Conservation (phyloP, 2,329 filamentous ascomycete species). For the Hymenoscyphus fraxineus region DNA sequence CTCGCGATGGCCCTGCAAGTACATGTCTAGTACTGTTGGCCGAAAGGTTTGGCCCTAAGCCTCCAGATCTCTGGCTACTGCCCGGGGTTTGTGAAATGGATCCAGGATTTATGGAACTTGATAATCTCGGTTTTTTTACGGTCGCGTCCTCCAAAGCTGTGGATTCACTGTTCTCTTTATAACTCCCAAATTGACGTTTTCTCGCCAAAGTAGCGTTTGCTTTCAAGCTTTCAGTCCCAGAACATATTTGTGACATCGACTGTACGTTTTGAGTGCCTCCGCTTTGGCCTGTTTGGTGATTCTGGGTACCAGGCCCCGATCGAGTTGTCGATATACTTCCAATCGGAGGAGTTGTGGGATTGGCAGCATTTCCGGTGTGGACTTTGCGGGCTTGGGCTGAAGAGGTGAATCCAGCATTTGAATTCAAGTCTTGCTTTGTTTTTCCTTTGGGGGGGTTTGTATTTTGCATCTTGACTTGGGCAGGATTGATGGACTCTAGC, state of each 20-base stretch:
- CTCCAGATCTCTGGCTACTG: not conserved
- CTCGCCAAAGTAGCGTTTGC: not conserved
- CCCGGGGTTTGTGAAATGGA: not conserved
- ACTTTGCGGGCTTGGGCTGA: too few species aligned
- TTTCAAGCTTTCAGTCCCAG: too few species aligned
- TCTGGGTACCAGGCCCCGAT: too few species aligned
- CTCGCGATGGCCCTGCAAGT: not conserved
- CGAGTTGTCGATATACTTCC: too few species aligned
- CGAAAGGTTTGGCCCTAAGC: not conserved
- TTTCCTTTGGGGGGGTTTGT: too few species aligned
- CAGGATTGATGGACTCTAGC: not conserved
- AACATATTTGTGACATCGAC: too few species aligned
- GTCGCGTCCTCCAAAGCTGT: not conserved
- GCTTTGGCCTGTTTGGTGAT: too few species aligned
- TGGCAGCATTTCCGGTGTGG: too few species aligned
- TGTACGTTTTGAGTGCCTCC: too few species aligned
- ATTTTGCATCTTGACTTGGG: not conserved
- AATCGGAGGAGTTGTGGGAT: too few species aligned
- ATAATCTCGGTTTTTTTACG: not conserved
- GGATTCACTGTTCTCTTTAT: not conserved
- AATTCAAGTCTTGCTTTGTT: too few species aligned
- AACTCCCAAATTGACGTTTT: not conserved
- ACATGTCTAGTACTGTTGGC: not conserved
- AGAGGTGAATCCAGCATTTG: too few species aligned
- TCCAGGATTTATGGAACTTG: not conserved